Evolutionary conservation across 2,329 filamentous ascomycete species (phyloP), one percentile per base, ranked within the genome.

Genomic region (Sordariomycetes sp.): DNA sequence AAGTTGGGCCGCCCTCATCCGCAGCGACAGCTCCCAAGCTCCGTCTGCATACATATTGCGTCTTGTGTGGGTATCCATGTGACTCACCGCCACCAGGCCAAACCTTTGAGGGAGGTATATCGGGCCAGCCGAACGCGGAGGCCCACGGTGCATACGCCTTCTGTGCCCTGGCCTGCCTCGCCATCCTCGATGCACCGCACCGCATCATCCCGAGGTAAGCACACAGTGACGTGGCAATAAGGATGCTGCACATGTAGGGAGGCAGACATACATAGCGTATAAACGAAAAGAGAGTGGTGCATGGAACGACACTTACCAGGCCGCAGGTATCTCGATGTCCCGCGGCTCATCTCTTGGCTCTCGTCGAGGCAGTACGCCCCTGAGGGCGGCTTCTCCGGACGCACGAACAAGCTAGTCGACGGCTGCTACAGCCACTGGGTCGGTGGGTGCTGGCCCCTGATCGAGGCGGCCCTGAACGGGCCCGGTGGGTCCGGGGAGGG

Each of bases 371-470:
- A 99, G 71, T 89, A 93, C 70, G 85, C 86, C 34, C 94, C 93
- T 3, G 94, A 97, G 71, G 92, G 92, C 62, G 94, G 94, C 40
- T 92, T 96, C 68, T 88, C 90, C 48, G 94, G 94, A 61, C 87
- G 94, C 64, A 96, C 93, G 32, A 97, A 97, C 78, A 99, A 99
- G 75, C 80, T 99, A 35, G 94, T 97, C 35, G 94, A 99, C 71
- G 94, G 93, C 53, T 99, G 94, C 74, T 99, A 99, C 75, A 96
- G 90, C 69, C 93, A 97, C 72, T 99, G 94, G 94, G 88, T 96
- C 37, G 94, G 94, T 58, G 89, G 88, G 58, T 97, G 92, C 75
- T 99, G 92, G 90, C 87, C 93, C 53, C 74, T 99, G 63, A 78
- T 97, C 64, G 88, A 97, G 75, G 89, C 90, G 59, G 86, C 86